A percentile compares a stretch with the other conserved stretches of the same genome.
Evolutionary conservation across 352 stramenopile genomes (phyloP).

Genomic region (Phytophthora niederhauseri): DNA sequence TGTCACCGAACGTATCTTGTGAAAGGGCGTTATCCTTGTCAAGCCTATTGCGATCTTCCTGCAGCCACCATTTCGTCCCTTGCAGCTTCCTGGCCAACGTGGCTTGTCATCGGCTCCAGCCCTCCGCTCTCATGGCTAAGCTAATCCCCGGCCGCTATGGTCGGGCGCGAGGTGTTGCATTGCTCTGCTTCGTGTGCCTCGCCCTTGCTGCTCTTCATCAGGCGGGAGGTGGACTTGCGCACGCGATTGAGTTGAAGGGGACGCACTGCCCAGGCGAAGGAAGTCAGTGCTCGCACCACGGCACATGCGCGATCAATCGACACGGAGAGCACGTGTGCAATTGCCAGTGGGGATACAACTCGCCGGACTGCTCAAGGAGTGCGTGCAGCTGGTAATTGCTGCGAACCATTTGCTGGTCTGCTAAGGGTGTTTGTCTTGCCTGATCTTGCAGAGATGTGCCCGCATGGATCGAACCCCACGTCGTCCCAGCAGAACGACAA

Average conservation of each 20-base stretch:
- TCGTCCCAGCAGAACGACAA: slow-evolving; percentile 49
- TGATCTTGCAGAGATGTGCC: slow-evolving; percentile 65
- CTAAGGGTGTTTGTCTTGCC: not conserved
- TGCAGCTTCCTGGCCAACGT: not conserved
- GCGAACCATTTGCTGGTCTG: not conserved
- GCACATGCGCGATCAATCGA: slow-evolving; percentile 66
- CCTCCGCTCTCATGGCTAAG: not conserved
- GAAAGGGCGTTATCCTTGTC: slow-evolving; percentile 16
- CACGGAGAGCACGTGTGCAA: slow-evolving; percentile 76
- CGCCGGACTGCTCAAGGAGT: slow-evolving; percentile 69
- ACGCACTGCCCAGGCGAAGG: slow-evolving; percentile 58
- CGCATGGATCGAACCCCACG: slow-evolving; percentile 62
- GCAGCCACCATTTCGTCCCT: slow-evolving; percentile 5
- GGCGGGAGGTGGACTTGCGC: not conserved
- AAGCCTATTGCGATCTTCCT: slow-evolving; percentile 16
- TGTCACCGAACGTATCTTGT: slow-evolving; percentile 26
- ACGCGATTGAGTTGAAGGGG: slow-evolving; percentile 28
- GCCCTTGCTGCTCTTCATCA: not conserved
- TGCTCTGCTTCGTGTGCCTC: slow-evolving; percentile 14
- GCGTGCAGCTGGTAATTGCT: slow-evolving; percentile 11
- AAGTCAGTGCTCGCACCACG: slow-evolving; percentile 78
- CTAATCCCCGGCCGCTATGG: not conserved
- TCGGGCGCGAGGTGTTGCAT: not conserved
- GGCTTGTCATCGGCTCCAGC: not conserved
- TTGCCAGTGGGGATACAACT: slow-evolving; percentile 75